Base-by-base conservation (phyloP, 2,329 filamentous ascomycete species). In the Aspergillus novofumigatus region DNA sequence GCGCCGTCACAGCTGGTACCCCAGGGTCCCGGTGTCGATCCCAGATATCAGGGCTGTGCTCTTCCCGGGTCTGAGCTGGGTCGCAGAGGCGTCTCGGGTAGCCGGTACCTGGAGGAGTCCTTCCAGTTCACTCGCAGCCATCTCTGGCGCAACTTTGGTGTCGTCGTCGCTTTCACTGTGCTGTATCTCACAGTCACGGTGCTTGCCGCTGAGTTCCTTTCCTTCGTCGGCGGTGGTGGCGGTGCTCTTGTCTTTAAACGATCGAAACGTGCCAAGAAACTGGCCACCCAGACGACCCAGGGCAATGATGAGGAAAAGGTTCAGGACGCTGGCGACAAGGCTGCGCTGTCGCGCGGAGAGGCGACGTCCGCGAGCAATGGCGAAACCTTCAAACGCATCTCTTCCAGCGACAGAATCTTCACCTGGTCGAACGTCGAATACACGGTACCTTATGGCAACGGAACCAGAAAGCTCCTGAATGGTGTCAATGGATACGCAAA, bases 401-500 rank as follows among this genome's bases (percentile, higher is more conserved):
- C 79, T 10, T 80, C 80, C 41, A 86, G 83, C 62, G 82, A 86
- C 45, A 83, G 82, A 17, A 79, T 88, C 55, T 91, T 91, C 70
- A 91, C 88, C 3, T 91, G 87, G 86, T 78, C 81, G 42, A 78
- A 91, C 62, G 79, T 91, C 26, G 80, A 87, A 50, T 93, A 91
- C 68, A 89, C 84, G 0, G 88, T 93, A 0, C 87, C 87, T 0
- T 88, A 87, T 59, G 78, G 85, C 45, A 85, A 85, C 49, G 80
- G 81, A 55, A 76, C 84, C 52, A 80, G 83, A 41, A 82, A 85
- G 68, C 77, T 90, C 1, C 76, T 91, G 50, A 87, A 90, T 66
- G 80, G 85, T 4, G 84, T 94, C 58, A 87, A 81, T 56, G 91
- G 91, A 1, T 93, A 90, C 63, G 90, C 86, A 1, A 92, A 91